Evolutionary conservation across 345 rosid species (phyloP).

Genomic region (Dimocarpus longan): DNA sequence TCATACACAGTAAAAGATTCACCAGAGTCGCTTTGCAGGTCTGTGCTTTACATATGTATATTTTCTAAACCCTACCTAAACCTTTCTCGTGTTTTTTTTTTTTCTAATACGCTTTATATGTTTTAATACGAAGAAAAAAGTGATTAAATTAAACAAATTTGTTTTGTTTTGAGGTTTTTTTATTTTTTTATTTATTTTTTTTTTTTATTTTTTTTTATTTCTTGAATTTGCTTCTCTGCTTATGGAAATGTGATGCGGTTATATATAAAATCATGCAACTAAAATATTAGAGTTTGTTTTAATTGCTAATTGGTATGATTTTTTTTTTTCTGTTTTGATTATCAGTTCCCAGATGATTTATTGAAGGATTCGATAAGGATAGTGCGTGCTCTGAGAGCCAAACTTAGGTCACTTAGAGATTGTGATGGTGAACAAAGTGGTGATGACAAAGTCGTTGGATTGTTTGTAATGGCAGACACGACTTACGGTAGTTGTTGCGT

Average conservation of each 20-base stretch:
- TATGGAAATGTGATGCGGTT: not conserved
- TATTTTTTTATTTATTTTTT: too few species aligned
- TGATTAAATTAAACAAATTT: not conserved
- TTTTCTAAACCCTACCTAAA: constrained; percentile 11
- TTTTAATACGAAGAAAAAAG: not conserved
- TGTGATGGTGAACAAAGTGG: constrained; percentile 24
- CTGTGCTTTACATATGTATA: not conserved
- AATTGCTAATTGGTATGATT: not conserved
- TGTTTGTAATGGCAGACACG: constrained; percentile 91
- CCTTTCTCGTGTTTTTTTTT: not conserved
- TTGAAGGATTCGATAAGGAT: constrained; percentile 67
- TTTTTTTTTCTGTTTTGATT: not conserved
- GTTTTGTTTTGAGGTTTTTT: not conserved
- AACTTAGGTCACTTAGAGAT: constrained; percentile 41
- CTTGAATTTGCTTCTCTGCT: too few species aligned
- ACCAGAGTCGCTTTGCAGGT: constrained; percentile 85
- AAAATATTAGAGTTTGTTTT: too few species aligned
- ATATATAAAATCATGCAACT: not conserved
- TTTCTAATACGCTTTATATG: too few species aligned
- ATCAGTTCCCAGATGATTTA: constrained; percentile 84
- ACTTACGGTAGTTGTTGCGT: constrained; percentile 91
- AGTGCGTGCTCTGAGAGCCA: constrained; percentile 45
- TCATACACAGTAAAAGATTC: constrained; percentile 61
- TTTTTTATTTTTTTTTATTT: too few species aligned
- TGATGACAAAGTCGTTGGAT: constrained; percentile 47